Evolutionary conservation across 2,329 filamentous ascomycete species (phyloP).

Genomic region (Colletotrichum magnum): DNA sequence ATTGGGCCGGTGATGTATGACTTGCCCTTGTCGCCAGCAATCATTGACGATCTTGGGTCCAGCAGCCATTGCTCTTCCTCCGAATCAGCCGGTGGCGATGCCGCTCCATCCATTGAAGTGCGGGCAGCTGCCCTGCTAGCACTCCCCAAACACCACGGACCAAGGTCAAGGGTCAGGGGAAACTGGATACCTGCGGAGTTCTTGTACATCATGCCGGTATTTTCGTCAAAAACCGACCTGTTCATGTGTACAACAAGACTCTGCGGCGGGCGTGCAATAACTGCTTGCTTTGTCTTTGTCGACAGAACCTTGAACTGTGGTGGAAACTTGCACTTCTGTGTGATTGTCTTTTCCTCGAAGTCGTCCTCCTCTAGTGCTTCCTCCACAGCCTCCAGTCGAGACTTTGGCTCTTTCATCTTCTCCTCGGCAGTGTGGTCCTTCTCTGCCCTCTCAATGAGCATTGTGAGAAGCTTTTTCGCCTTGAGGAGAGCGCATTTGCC

Average conservation of each 20-base stretch:
- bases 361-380: conserved; percentile 83
- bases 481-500: conserved; percentile 87
- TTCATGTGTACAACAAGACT: conserved; percentile 91
- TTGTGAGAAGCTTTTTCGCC: conserved; percentile 62
- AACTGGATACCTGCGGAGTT: conserved; percentile 87
- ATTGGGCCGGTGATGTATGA: conserved; percentile 70
- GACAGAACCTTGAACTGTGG: conserved; percentile 78
- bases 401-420: conserved; percentile 63
- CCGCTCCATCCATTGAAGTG: conserved; percentile 38
- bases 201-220: conserved; percentile 84
- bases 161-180: conserved; percentile 80
- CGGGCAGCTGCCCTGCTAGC: conserved; percentile 45
- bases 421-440: conserved; percentile 58
- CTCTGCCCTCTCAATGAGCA: conserved; percentile 59
- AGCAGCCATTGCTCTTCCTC: conserved; percentile 77
- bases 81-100: background rate
- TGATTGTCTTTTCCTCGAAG: conserved; percentile 79
- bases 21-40: conserved; percentile 67
- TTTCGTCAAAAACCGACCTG: conserved; percentile 90
- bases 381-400: conserved; percentile 76
- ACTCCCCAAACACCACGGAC: conserved; percentile 87
- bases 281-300: conserved; percentile 91
- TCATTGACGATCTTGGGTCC: conserved; percentile 80
- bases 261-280: conserved; percentile 85
- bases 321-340: conserved; percentile 75